Evolutionary conservation across 306 rosid species (phyloP), one percentile per base, ranked within the genome.

Genomic region (Argentina anserina): DNA sequence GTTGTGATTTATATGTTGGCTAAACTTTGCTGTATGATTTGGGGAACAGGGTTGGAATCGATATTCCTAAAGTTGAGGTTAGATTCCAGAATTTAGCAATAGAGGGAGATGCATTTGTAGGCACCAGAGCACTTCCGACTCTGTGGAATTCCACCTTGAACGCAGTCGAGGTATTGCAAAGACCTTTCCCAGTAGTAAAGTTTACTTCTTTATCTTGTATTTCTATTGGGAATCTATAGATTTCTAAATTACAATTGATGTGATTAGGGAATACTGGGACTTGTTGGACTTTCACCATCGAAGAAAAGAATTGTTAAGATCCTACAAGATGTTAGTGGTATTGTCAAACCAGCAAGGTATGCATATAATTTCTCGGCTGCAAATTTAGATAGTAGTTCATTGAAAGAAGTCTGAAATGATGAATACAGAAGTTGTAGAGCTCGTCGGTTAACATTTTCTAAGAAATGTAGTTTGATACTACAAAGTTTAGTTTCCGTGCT

Each of bases 91-190:
- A 86, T 74, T 40, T 90, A 71, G 80, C 83, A 1, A 87, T 82
- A n/a, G 90, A 90, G 64, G 96, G 92, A 75, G 88, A 87, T 76
- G 86, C 80, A 28, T 50, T 81, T 76, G 86, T 78, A 74, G 96
- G 96, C 12, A 78, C 80, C 50, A 86, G 96, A 81, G 91, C 96
- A 3, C 93, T 86, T 59, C 93, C 93, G 40, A 77, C 96, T 25
- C 70, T 90, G 66, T 81, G 83, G 45, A 90, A 90, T 71, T 58
- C 34, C 31, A 66, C 92, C 70, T 59, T 84, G 49, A 84, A 90
- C 75, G 37, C 84, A 68, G 8, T 80, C 1, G 91, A 90, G 96
- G 96, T 89, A 81, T 52, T 63, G 10, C 11, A 36, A 33, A 45
- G 11, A 66, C 61, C 11, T 59, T 36, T 37, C 8, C 5, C 14